Percentiles rank a stretch among this genome's conserved stretches.
These are phyloP conservation scores for Omphalotus guepiniiformis DNA, from an alignment of 768 basidiomycete genomes.

Conservation along the genomic window DNA sequence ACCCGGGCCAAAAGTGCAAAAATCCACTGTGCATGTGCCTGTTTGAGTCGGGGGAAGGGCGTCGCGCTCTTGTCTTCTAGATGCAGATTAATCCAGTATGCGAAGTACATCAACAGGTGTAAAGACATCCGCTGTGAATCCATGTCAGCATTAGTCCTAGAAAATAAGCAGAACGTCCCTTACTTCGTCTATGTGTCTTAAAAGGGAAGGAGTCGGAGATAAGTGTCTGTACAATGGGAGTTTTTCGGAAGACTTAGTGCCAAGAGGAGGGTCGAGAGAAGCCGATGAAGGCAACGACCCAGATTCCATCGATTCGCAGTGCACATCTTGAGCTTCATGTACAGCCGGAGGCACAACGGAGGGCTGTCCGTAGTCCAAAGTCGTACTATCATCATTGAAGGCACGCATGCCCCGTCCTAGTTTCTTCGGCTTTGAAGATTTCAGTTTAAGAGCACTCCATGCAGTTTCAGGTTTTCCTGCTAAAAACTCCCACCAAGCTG, in stretches of 20 bases:
- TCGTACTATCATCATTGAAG: slow-evolving; percentile 28
- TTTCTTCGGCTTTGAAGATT: slow-evolving; percentile 25
- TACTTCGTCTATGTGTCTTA: slow-evolving; percentile 68
- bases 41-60: slow-evolving; percentile 37
- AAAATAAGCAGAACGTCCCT: slow-evolving; percentile 18
- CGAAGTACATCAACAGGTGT: slow-evolving; percentile 80
- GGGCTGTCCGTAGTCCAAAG: slow-evolving; percentile 9
- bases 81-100: slow-evolving; percentile 71
- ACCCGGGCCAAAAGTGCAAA: slow-evolving; percentile 68
- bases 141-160: background rate
- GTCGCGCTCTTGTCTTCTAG: slow-evolving; percentile 39
- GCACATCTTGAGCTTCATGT: background rate
- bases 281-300: too few species aligned
- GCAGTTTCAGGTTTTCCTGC: slow-evolving; percentile 62
- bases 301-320: too few species aligned
- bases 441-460: slow-evolving; percentile 51
- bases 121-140: slow-evolving; percentile 49
- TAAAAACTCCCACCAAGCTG: slow-evolving; percentile 78
- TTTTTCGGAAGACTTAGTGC: background rate
- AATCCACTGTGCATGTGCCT: slow-evolving; percentile 72
- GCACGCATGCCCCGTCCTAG: slow-evolving; percentile 32
- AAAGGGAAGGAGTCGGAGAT: slow-evolving; percentile 54
- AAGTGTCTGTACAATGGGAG: slow-evolving; percentile 29
- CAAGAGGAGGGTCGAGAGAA: too few species aligned
- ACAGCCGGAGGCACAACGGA: slow-evolving; percentile 4